phyloP scores from a whole-genome alignment of 2,329 filamentous ascomycete species.

The Xylaria multiplex region DNA sequence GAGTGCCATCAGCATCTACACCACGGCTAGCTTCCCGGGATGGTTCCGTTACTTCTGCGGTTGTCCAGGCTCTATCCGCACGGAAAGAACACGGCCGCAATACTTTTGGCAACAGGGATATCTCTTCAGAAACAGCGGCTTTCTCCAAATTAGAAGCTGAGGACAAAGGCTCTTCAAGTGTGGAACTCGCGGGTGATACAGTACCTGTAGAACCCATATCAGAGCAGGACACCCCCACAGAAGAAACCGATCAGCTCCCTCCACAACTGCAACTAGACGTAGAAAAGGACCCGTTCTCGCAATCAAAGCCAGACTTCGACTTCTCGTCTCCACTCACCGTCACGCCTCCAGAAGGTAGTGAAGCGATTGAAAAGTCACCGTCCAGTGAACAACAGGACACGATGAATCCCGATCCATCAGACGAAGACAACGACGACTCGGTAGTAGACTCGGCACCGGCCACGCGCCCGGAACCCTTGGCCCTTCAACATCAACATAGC shows the following conservation, averaged over 20 bases:
- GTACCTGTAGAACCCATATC: constrained; percentile 7
- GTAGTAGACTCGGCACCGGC: not conserved
- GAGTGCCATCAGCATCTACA: constrained; percentile 32
- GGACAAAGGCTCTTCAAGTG: not conserved
- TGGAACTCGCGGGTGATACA: not conserved
- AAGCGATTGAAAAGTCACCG: constrained; percentile 1
- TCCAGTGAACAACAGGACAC: constrained; percentile 8
- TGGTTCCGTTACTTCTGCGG: constrained; percentile 18
- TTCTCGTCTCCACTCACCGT: constrained; percentile 42
- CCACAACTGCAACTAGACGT: constrained; percentile 11
- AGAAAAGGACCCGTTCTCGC: constrained; percentile 36
- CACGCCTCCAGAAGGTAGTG: constrained; percentile 31
- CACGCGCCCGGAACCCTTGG: not conserved
- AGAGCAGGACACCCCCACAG: constrained; percentile 19
- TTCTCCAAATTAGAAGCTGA: not conserved
- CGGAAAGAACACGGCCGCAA: constrained; percentile 8
- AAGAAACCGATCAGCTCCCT: constrained; percentile 1
- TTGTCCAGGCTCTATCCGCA: not conserved
- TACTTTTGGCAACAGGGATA: not conserved
- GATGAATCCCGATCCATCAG: constrained; percentile 14
- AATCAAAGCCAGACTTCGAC: constrained; percentile 44
- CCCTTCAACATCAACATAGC: constrained; percentile 36
- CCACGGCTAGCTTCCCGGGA: constrained; percentile 30
- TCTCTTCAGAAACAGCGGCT: constrained; percentile 6
- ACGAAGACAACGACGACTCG: not conserved